These are phyloP conservation scores for Monilinia polystroma DNA, from an alignment of 2,329 filamentous ascomycete species.

Conservation along the genomic window DNA sequence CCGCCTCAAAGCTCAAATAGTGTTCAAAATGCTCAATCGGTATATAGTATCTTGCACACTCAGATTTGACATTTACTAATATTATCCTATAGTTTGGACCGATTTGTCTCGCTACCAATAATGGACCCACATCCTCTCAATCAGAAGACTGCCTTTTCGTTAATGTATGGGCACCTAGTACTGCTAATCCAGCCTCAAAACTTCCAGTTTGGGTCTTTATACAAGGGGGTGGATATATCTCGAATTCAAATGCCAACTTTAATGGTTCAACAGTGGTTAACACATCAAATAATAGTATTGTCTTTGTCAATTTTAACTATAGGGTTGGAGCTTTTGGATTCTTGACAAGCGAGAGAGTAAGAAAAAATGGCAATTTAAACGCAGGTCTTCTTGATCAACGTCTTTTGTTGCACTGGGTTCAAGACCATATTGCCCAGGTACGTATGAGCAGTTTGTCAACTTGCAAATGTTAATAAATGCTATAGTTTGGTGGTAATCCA, in stretches of 20 bases:
- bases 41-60: not conserved
- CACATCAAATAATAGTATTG: constrained; percentile 47
- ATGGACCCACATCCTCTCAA: constrained; percentile 9
- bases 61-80: not conserved
- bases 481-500: constrained; percentile 47
- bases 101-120: constrained; percentile 22
- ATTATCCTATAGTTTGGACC: constrained; percentile 18
- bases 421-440: constrained; percentile 55
- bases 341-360: constrained; percentile 56
- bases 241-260: constrained; percentile 52
- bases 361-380: constrained; percentile 58
- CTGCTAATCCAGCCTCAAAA: constrained; percentile 44
- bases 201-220: constrained; percentile 57
- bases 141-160: constrained; percentile 46
- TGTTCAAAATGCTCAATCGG: constrained; percentile 11
- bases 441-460: not conserved
- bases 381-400: constrained; percentile 64
- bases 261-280: constrained; percentile 51
- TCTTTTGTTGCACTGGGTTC: constrained; percentile 59
- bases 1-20: constrained; percentile 6
- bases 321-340: constrained; percentile 63
- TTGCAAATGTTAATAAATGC: constrained; percentile 2
- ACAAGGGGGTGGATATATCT: constrained; percentile 49
- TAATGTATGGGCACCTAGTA: constrained; percentile 47
- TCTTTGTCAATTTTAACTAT: constrained; percentile 63